Evolutionary conservation across 2,329 filamentous ascomycete species (phyloP).

Genomic region (Didymosphaeria variabile): DNA sequence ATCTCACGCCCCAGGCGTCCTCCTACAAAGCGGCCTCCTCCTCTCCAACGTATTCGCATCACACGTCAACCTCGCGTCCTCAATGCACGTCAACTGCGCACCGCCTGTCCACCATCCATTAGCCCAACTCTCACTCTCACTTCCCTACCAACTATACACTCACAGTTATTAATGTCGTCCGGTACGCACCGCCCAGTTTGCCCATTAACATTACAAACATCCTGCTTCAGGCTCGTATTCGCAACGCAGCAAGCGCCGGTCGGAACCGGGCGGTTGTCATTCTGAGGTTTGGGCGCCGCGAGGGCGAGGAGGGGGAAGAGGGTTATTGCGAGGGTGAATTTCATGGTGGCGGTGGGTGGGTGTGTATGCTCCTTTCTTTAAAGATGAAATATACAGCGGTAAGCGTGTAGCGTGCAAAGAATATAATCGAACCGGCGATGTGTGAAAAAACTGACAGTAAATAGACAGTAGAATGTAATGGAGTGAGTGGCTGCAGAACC

Average conservation of each 20-base stretch:
- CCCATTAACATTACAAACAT: slow-evolving; percentile 42
- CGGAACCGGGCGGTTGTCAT: slow-evolving; percentile 35
- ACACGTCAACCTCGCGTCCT: slow-evolving; percentile 34
- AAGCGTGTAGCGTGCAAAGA: slow-evolving; percentile 15
- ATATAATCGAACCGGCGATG: slow-evolving; percentile 28
- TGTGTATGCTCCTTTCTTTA: neutral
- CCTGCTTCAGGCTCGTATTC: slow-evolving; percentile 41
- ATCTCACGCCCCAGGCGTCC: slow-evolving; percentile 2
- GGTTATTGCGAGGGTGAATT: slow-evolving; percentile 31
- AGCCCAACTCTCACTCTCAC: slow-evolving; percentile 3
- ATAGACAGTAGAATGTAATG: slow-evolving; percentile 7
- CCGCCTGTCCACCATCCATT: slow-evolving; percentile 25
- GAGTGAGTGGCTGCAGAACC: neutral
- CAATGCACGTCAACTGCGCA: slow-evolving; percentile 38
- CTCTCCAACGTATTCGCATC: slow-evolving; percentile 36
- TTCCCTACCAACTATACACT: slow-evolving; percentile 10
- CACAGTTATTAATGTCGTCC: slow-evolving; percentile 34
- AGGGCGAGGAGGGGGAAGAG: slow-evolving; percentile 31
- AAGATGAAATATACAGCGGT: slow-evolving; percentile 3
- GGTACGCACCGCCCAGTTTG: slow-evolving; percentile 38
- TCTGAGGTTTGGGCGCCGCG: slow-evolving; percentile 32
- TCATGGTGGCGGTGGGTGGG: slow-evolving; percentile 33
- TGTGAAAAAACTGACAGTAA: slow-evolving; percentile 13
- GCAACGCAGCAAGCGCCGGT: slow-evolving; percentile 36
- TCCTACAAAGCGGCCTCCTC: slow-evolving; percentile 30